Evolutionary conservation across 805 yeast species (phyloP), one percentile per base, ranked within the genome.

Genomic region (Jamesozyma spencerorum): DNA sequence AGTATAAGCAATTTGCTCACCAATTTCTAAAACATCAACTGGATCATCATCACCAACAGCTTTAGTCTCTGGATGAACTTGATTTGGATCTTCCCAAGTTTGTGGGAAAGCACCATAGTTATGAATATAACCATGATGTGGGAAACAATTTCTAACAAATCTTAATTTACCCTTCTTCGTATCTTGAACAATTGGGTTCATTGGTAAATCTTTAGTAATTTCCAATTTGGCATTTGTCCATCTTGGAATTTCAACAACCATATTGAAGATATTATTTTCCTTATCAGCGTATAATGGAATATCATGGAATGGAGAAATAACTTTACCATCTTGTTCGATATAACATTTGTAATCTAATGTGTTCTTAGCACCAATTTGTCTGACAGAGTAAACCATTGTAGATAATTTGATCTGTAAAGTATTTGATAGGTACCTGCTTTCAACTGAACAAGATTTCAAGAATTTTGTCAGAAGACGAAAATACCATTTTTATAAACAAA

Each of bases 51-150:
- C 94, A 64, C 92, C 92, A 46, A 68, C 76, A 57, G 68, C 78
- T 63, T 66, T 77, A 55, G 75, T 82, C 68, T 75, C 84, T 68
- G 77, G 76, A 64, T 68, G 84, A 60, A 65, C 62, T 61, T 53
- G 72, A 55, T 67, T 76, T 64, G 78, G 85, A 57, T 81, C 85
- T 64, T 81, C 87, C 87, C 87, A 81, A 36, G 87, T 81, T 66
- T 90, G 97, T 51, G 97, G 97, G 77, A 90, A 83, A 37, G 97
- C 97, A 65, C 97, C 98, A 65, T 90, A 90, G 73, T 92, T 92
- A 72, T 87, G 95, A 54, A 90, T 90, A 74, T 92, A 90, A 55
- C 98, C 98, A 65, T 92, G 94, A 73, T 85, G 95, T 40, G 98
- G 98, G 85, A 90, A 90, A 66, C 94, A 79, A 77, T 92, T 92